These are phyloP conservation scores for Immersiporthe knoxdaviesiana DNA, from an alignment of 2,329 filamentous ascomycete genomes.

Conservation along the genomic window DNA sequence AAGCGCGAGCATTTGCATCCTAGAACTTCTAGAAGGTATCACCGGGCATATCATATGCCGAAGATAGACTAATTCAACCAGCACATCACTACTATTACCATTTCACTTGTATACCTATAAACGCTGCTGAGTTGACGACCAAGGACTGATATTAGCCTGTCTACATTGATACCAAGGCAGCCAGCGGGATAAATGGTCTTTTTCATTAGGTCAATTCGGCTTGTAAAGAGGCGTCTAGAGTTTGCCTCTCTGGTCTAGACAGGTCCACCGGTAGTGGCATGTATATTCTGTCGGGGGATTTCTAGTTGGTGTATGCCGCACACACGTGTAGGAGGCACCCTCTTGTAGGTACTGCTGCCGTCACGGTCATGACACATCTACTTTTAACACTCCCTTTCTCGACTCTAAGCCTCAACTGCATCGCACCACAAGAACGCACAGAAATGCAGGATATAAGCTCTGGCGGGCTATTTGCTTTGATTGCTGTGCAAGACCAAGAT, in stretches of 20 bases:
- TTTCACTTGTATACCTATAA: background rate
- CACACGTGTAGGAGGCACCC: constrained; percentile 25
- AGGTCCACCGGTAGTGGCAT: constrained; percentile 8
- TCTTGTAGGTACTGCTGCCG: constrained; percentile 17
- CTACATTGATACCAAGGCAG: background rate
- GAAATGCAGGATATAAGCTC: background rate
- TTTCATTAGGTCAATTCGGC: constrained; percentile 19
- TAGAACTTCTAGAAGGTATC: background rate
- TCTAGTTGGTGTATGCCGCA: constrained; percentile 24
- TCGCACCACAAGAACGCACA: constrained; percentile 9
- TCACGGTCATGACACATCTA: constrained; percentile 22
- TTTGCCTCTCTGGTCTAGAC: constrained; percentile 24
- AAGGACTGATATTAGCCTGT: too few relatives aligned
- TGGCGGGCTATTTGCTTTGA: background rate
- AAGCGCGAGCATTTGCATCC: background rate
- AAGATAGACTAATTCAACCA: background rate
- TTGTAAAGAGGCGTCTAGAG: constrained; percentile 25
- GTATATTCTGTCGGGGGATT: constrained; percentile 17
- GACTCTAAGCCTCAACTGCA: constrained; percentile 26
- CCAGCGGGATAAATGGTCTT: background rate
- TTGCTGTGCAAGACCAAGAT: constrained; percentile 5
- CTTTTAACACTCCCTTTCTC: constrained; percentile 24
- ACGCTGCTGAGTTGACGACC: background rate
- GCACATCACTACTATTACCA: background rate
- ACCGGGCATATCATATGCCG: background rate